Conservation (phyloP, 1,284 basidiomycete genomes). For the Rhizoctonia solani region DNA sequence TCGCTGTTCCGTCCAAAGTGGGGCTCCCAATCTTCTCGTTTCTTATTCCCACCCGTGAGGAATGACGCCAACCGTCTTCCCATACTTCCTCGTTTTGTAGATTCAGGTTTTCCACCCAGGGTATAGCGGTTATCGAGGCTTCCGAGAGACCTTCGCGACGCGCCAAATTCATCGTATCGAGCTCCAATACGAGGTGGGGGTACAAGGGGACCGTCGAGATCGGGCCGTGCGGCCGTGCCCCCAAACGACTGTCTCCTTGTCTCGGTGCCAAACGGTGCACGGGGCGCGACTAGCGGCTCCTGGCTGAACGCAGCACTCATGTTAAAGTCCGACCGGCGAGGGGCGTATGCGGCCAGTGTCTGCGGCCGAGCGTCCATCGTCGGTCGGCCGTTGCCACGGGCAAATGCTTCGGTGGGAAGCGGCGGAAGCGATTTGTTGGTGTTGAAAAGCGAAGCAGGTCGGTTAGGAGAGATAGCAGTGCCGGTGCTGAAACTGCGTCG, state of each 20-base stretch:
- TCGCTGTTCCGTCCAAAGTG: neutral
- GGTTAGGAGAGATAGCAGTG: neutral
- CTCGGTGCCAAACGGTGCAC: slow-evolving; percentile 65
- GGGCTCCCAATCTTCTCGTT: slow-evolving; percentile 18
- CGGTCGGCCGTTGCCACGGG: slow-evolving; percentile 51
- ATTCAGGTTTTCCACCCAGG: slow-evolving; percentile 4
- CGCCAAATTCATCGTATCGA: slow-evolving; percentile 63
- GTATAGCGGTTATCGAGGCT: slow-evolving; percentile 54
- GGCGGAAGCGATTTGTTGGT: slow-evolving; percentile 75
- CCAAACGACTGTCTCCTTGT: slow-evolving; percentile 72
- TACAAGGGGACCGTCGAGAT: slow-evolving; percentile 47
- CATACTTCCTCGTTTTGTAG: slow-evolving; percentile 23
- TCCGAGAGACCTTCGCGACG: slow-evolving; percentile 61
- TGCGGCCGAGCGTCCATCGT: slow-evolving; percentile 65
- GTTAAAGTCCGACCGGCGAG: slow-evolving; percentile 44
- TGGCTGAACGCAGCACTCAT: slow-evolving; percentile 50
- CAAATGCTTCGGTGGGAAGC: slow-evolving; percentile 61
- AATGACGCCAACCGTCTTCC: slow-evolving; percentile 26
- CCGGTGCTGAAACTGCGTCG: slow-evolving; percentile 46
- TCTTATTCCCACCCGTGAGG: slow-evolving; percentile 18
- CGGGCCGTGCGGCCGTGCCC: slow-evolving; percentile 51
- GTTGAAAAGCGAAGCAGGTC: slow-evolving; percentile 9
- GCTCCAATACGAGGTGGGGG: slow-evolving; percentile 42
- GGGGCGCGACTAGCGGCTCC: slow-evolving; percentile 60
- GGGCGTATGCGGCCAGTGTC: slow-evolving; percentile 46